A percentile compares a stretch with the other conserved stretches of the same genome.
These are phyloP conservation scores for Fusarium sp. DNA, from an alignment of 2,329 filamentous ascomycete species.

Conservation along the genomic window DNA sequence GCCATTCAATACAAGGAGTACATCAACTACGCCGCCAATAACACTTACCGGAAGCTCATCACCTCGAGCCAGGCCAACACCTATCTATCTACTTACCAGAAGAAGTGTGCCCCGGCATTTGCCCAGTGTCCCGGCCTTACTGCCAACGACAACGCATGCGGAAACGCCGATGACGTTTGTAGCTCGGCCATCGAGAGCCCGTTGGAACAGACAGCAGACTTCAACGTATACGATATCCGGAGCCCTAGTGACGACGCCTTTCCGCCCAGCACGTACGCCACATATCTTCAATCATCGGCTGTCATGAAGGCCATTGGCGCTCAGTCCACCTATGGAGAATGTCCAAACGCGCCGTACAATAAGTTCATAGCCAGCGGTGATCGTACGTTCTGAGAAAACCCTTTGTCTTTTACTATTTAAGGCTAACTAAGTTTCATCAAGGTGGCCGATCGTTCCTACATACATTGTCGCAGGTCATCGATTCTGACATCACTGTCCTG, in stretches of 20 bases:
- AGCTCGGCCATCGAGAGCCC: constrained; percentile 28
- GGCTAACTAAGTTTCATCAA: constrained; percentile 35
- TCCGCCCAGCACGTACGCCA: constrained; percentile 38
- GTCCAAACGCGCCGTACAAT: constrained; percentile 27
- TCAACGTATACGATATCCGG: constrained; percentile 65
- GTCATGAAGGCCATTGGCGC: constrained; percentile 45
- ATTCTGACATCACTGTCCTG: constrained; percentile 63
- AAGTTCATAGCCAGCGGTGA: constrained; percentile 44
- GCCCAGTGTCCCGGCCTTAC: constrained; percentile 40
- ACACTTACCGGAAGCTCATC: constrained; percentile 53
- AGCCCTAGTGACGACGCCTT: constrained; percentile 35
- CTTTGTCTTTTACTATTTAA: not conserved
- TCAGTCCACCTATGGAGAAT: constrained; percentile 39
- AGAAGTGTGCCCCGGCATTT: constrained; percentile 44
- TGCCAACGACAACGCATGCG: constrained; percentile 48
- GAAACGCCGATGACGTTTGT: constrained; percentile 47
- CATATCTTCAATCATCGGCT: constrained; percentile 32
- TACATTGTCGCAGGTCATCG: constrained; percentile 61
- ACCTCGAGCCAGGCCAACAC: constrained; percentile 28
- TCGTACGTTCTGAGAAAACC: constrained; percentile 11
- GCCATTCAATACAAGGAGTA: constrained; percentile 51
- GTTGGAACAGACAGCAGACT: constrained; percentile 48
- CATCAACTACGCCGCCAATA: constrained; percentile 52
- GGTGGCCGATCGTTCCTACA: constrained; percentile 61
- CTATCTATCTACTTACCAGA: constrained; percentile 51